Percentiles rank a stretch among this genome's conserved stretches.
Conservation (phyloP, 2,329 filamentous ascomycete species). For the Chrysosporium keratinophilum region DNA sequence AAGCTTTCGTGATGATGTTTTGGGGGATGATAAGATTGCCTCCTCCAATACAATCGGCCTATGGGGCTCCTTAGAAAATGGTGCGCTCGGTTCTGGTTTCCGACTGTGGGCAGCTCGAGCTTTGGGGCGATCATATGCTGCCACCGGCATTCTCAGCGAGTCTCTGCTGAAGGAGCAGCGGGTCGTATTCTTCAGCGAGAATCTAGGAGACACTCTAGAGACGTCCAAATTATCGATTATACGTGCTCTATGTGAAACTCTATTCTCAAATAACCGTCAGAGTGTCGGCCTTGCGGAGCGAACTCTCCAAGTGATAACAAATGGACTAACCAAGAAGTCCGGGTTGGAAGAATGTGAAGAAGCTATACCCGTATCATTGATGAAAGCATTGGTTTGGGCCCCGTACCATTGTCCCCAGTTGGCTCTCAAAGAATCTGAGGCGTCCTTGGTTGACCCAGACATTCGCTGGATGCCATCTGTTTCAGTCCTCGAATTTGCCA, state of each 20-base stretch:
- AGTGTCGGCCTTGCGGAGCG: conserved; percentile 36
- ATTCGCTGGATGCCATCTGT: conserved; percentile 19
- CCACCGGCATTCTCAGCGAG: conserved; percentile 54
- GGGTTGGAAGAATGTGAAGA: conserved; percentile 28
- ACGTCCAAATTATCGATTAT: conserved; percentile 55
- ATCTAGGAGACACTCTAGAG: conserved; percentile 16
- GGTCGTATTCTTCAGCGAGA: conserved; percentile 10
- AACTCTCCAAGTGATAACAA: conserved; percentile 37
- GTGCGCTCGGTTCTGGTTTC: conserved; percentile 56
- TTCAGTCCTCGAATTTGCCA: conserved; percentile 27
- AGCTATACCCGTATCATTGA: conserved; percentile 29
- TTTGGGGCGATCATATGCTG: conserved; percentile 71
- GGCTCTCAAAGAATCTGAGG: conserved; percentile 18
- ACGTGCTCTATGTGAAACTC: conserved; percentile 50
- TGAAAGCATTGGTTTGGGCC: conserved; percentile 35
- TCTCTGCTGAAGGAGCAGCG: conserved; percentile 37
- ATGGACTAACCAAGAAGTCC: conserved; percentile 23
- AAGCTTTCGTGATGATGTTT: conserved; percentile 53
- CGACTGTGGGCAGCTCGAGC: conserved; percentile 76
- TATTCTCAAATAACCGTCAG: conserved; percentile 47
- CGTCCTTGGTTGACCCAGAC: conserved; percentile 14
- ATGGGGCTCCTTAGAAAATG: conserved; percentile 64
- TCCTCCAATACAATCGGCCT: conserved; percentile 54
- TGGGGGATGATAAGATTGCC: conserved; percentile 57
- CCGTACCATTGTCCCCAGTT: conserved; percentile 33